These are phyloP conservation scores for Plectosphaerella cucumerina DNA, from an alignment of 2,329 filamentous ascomycete genomes.

Conservation along the genomic window DNA sequence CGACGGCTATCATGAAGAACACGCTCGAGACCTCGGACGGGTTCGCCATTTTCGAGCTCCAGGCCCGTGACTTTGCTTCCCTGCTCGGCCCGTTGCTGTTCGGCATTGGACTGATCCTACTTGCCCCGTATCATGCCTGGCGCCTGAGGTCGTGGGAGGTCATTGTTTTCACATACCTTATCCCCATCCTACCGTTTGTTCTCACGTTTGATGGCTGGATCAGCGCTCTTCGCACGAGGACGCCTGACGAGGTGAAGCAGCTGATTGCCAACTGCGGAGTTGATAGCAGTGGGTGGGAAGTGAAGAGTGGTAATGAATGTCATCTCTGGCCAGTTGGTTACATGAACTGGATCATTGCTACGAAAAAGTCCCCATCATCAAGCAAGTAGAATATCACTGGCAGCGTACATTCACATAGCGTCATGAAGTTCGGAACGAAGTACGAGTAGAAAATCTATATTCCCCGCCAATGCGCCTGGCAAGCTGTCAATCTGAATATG, in stretches of 20 bases:
- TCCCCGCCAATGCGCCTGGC: not conserved
- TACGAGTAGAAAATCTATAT: not conserved
- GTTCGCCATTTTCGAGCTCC: conserved; percentile 72
- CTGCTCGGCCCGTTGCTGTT: conserved; percentile 50
- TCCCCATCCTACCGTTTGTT: conserved; percentile 65
- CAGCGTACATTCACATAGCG: not conserved
- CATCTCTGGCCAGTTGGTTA: conserved; percentile 48
- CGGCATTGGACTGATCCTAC: conserved; percentile 44
- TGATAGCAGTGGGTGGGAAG: conserved; percentile 39
- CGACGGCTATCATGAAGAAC: conserved; percentile 56
- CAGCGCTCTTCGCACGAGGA: conserved; percentile 63
- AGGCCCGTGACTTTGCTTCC: conserved; percentile 56
- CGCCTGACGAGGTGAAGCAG: conserved; percentile 57
- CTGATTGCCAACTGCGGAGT: conserved; percentile 53
- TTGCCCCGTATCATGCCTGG: conserved; percentile 49
- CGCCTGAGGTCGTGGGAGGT: conserved; percentile 48
- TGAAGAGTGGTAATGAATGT: conserved; percentile 40
- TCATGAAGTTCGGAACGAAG: not conserved
- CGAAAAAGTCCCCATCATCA: conserved; percentile 5
- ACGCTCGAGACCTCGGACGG: conserved; percentile 62
- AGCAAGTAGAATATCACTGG: not conserved
- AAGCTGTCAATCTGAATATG: too few relatives aligned
- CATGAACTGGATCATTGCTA: conserved; percentile 44
- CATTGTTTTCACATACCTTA: conserved; percentile 61
- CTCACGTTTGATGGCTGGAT: conserved; percentile 66